Conservation (phyloP, 108 stramenopile genomes). For the Phaeodactylum tricornutum region DNA sequence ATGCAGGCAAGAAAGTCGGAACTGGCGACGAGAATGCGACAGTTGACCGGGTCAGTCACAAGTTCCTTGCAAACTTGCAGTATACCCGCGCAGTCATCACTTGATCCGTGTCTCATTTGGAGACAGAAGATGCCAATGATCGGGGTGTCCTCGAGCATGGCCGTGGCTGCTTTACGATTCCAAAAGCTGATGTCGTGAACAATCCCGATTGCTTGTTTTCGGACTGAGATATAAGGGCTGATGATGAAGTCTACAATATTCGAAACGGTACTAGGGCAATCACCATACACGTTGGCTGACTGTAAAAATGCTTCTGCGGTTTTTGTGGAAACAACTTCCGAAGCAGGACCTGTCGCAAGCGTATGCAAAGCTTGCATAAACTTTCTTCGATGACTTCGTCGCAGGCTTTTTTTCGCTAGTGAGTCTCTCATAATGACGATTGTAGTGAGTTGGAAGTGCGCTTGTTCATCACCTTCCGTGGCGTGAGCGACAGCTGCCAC, state of each 20-base stretch:
- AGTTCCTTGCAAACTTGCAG: constrained; percentile 8
- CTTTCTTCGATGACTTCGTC: too few relatives aligned
- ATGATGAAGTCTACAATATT: background rate
- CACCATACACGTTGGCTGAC: too few relatives aligned
- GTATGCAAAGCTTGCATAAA: too few relatives aligned
- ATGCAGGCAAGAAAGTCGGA: background rate
- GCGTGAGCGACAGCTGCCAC: too few relatives aligned
- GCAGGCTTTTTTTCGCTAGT: too few relatives aligned
- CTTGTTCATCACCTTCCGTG: too few relatives aligned
- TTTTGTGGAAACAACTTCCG: too few relatives aligned
- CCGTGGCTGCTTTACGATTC: background rate
- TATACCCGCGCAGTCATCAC: constrained; percentile 3
- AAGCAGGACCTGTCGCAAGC: too few relatives aligned
- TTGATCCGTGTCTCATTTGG: background rate
- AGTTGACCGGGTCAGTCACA: background rate
- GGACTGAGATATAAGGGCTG: background rate
- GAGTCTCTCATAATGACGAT: too few relatives aligned
- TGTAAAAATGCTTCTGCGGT: too few relatives aligned
- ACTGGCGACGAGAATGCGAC: constrained; percentile 1
- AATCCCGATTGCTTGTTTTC: background rate
- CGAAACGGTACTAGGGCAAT: too few relatives aligned
- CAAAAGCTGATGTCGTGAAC: constrained; percentile 1
- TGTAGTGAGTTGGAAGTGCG: too few relatives aligned
- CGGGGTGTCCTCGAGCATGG: background rate
- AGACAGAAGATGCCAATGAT: background rate